Conservation (phyloP, 371 early-diverging fungal species). For the Mortierella sp. region DNA sequence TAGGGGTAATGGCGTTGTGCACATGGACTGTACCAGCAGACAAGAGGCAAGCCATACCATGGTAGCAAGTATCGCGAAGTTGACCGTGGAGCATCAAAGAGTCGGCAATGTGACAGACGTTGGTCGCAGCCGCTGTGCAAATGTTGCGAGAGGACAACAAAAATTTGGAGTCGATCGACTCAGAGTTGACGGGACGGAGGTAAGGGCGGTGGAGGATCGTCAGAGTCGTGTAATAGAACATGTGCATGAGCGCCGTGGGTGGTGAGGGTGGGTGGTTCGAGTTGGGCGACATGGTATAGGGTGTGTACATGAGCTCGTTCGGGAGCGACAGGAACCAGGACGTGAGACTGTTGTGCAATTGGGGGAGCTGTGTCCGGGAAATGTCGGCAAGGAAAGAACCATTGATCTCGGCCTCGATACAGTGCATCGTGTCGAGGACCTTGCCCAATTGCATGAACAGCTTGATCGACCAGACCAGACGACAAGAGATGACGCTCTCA, state of each 20-base stretch:
- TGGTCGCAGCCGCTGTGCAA: slow-evolving; percentile 56
- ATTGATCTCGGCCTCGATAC: slow-evolving; percentile 56
- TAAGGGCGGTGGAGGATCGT: slow-evolving; percentile 56
- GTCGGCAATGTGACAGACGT: slow-evolving; percentile 57
- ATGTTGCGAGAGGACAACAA: slow-evolving; percentile 57
- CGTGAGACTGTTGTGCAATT: slow-evolving; percentile 56
- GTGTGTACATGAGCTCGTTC: slow-evolving; percentile 59
- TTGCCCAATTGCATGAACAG: slow-evolving; percentile 57
- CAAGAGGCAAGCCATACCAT: slow-evolving; percentile 57
- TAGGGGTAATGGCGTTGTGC: slow-evolving; percentile 54
- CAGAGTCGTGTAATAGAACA: slow-evolving; percentile 56
- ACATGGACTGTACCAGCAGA: slow-evolving; percentile 56
- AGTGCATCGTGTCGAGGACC: slow-evolving; percentile 57
- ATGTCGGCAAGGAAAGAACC: slow-evolving; percentile 56
- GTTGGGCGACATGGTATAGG: slow-evolving; percentile 58
- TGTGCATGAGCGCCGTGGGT: slow-evolving; percentile 55
- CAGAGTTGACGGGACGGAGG: slow-evolving; percentile 56
- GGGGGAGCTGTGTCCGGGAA: slow-evolving; percentile 53
- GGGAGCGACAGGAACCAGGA: slow-evolving; percentile 57
- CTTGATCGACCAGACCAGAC: slow-evolving; percentile 50
- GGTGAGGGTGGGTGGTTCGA: slow-evolving; percentile 57
- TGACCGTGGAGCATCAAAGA: slow-evolving; percentile 57
- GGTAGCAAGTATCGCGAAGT: slow-evolving; percentile 55
- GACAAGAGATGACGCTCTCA: slow-evolving; percentile 51
- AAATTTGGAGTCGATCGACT: slow-evolving; percentile 53